Evolutionary conservation across 2,329 filamentous ascomycete species (phyloP).

Genomic region (Bimuria novae-zelandiae): DNA sequence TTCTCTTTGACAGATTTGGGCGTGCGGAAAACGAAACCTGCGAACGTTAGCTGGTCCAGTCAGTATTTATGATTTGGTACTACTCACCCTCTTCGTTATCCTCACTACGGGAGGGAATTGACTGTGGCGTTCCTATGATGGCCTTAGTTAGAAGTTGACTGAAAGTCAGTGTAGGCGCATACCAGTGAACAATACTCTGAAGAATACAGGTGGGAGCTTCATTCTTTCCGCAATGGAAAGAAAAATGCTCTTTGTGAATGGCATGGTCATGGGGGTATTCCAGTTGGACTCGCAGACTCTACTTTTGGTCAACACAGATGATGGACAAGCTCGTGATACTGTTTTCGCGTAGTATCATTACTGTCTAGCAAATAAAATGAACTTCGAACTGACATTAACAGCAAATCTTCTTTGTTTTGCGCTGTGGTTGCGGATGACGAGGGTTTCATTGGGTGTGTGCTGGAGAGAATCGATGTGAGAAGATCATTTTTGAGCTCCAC

Average conservation of each 20-base stretch:
- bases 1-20: neutral
- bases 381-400: neutral
- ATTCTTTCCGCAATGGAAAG: neutral
- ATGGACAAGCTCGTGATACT: too few species aligned
- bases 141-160: neutral
- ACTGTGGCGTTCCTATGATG: neutral
- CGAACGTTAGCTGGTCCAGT: neutral
- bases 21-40: neutral
- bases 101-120: neutral
- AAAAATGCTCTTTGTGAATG: neutral
- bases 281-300: neutral
- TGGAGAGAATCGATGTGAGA: neutral
- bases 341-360: too few species aligned
- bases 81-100: too few species aligned
- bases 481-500: neutral
- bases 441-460: neutral
- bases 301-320: too few species aligned
- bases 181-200: neutral
- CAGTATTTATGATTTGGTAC: neutral
- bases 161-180: neutral
- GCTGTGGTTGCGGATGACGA: neutral
- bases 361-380: too few species aligned
- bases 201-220: neutral
- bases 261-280: neutral
- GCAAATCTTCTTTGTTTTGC: neutral